These are phyloP conservation scores for Claviceps humidiphila DNA, from an alignment of 2,329 filamentous ascomycete species.

Conservation along the genomic window DNA sequence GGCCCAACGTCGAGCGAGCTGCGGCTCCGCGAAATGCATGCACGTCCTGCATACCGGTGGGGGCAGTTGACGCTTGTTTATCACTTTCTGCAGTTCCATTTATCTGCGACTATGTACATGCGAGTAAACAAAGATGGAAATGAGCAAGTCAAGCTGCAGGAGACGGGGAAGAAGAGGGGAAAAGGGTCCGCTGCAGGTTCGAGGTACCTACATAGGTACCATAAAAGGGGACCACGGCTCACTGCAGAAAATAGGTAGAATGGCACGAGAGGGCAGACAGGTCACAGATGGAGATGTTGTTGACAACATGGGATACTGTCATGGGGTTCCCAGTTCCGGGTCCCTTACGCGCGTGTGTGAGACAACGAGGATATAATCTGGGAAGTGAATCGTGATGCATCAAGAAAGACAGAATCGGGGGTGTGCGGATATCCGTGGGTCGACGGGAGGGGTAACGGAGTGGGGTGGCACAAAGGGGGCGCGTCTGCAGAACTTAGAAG, in stretches of 20 bases:
- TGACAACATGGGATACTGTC: background rate
- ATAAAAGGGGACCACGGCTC: background rate
- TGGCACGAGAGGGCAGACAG: background rate
- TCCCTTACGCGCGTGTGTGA: background rate
- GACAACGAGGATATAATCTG: no score
- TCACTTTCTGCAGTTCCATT: no score
- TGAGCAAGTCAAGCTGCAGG: background rate
- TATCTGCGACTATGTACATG: background rate
- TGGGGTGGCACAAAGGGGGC: no score
- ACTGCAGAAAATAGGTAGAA: background rate
- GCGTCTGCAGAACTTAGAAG: no score
- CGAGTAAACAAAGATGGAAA: background rate
- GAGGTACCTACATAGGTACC: no score
- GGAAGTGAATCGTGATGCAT: no score
- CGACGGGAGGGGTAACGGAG: no score
- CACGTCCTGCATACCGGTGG: background rate
- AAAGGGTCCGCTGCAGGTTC: background rate
- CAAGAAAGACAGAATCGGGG: no score
- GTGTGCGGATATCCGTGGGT: no score
- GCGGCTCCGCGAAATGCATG: no score
- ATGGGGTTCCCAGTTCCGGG: background rate
- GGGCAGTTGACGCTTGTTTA: background rate
- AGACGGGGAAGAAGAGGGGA: background rate
- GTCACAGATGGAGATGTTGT: background rate
- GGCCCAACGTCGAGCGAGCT: no score